phyloP scores from a whole-genome alignment of 1,284 basidiomycete genomes.

The Boletus semigastroideus region DNA sequence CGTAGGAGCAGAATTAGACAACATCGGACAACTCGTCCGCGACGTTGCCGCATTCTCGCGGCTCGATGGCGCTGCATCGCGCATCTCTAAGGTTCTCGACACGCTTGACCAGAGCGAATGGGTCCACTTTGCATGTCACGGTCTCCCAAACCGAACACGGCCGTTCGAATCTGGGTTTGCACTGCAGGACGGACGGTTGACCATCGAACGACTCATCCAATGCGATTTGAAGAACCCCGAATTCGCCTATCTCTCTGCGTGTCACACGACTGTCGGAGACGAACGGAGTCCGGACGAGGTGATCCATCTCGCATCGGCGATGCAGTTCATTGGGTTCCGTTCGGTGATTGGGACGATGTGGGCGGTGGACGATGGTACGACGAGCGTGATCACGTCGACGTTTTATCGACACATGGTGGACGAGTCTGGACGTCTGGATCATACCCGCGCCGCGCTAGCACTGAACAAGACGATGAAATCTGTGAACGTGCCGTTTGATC shows the following conservation, averaged over 20 bases:
- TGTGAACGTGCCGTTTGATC: background rate
- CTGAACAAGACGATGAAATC: background rate
- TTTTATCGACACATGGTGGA: background rate
- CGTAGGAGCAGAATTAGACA: background rate
- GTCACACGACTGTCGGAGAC: conserved; percentile 16
- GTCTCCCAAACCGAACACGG: background rate
- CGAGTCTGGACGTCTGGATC: background rate
- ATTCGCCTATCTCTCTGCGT: conserved; percentile 35
- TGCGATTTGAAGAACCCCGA: conserved; percentile 23
- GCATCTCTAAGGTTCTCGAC: background rate
- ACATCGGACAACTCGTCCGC: background rate
- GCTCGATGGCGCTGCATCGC: background rate
- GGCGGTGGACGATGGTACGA: background rate
- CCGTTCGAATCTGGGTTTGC: conserved; percentile 25
- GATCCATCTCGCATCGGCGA: background rate
- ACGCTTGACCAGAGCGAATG: conserved; percentile 3
- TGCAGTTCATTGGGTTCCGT: background rate
- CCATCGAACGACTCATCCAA: conserved; percentile 22
- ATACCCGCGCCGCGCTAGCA: background rate
- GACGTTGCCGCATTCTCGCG: background rate
- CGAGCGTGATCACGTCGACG: background rate
- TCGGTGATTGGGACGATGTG: background rate
- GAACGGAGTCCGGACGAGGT: background rate
- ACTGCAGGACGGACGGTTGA: conserved; percentile 19
- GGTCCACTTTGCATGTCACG: conserved; percentile 17